Percentiles rank a stretch among this genome's conserved stretches.
Conservation (phyloP, 352 stramenopile species). For the Thalassiosira mediterranea region DNA sequence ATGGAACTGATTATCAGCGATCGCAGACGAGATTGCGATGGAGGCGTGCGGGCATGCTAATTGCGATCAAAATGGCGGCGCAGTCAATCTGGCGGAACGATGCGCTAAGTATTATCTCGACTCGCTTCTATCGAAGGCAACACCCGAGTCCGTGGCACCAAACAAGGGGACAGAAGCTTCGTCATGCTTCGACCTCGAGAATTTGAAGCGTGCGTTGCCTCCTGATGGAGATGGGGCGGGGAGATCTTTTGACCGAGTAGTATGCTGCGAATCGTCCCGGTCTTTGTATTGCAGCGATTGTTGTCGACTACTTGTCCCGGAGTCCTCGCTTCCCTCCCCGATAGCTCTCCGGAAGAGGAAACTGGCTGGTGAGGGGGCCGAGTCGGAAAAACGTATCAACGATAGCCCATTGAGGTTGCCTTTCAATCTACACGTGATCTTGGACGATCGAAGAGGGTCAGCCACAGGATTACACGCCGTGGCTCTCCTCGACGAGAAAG, state of each 20-base stretch:
- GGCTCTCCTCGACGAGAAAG: slow-evolving; percentile 37
- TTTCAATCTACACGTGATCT: slow-evolving; percentile 66
- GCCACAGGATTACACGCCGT: slow-evolving; percentile 63
- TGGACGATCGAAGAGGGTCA: slow-evolving; percentile 59
- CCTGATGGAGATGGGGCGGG: no score
- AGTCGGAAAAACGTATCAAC: neutral
- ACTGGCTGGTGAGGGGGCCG: neutral
- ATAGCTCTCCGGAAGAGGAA: slow-evolving; percentile 26
- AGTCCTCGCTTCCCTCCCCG: slow-evolving; percentile 41
- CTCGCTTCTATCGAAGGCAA: no score
- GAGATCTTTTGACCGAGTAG: slow-evolving; percentile 20
- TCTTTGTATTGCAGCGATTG: slow-evolving; percentile 74
- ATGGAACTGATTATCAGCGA: no score
- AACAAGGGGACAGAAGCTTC: no score
- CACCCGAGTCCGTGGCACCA: no score
- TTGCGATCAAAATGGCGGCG: no score
- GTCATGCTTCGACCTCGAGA: no score
- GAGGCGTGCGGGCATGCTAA: no score
- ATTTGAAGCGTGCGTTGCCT: no score
- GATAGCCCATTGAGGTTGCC: slow-evolving; percentile 44
- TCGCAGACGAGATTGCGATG: no score
- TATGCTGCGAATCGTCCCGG: slow-evolving; percentile 64
- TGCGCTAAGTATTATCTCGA: no score
- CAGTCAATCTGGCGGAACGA: no score
- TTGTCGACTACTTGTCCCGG: slow-evolving; percentile 53